Base-by-base conservation (phyloP, 2,329 filamentous ascomycete genomes). In the Epichloe elymi region DNA sequence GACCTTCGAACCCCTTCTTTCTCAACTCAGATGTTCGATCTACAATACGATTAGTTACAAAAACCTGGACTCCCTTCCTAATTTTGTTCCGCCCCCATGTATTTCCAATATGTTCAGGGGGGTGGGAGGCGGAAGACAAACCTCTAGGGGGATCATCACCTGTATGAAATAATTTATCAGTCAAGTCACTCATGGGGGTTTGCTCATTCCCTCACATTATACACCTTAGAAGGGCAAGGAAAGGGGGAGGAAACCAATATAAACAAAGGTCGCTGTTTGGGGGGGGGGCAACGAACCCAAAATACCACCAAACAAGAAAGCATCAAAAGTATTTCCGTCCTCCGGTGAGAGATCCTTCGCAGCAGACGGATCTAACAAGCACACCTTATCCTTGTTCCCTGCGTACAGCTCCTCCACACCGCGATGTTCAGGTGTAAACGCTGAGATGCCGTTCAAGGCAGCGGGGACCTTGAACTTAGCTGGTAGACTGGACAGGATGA, bases 141-240 rank as follows among this genome's bases (percentile, higher is more conserved):
- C 89, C 88, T 78, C 91, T 75, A 46, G 91, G 91, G 91, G 91
- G 91, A 65, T 97, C 88, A 71, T 97, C 91, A 53, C 91, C 88
- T 94, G 61, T 55, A 51, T 53, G 60, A 46, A 60, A 54, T 48
- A 46, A 52, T 17, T 42, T 15, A 46, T 38, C 8, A 33, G 23
- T 44, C 38, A 35, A 17, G 15, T 43, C 26, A 44, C 17, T 37
- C 12, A 19, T 12, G 10, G 3, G 3, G 37, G 3, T 2, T 26
- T 23, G 10, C 10, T n/a, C 46, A 30, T 30, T 10, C 7, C 8
- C 26, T 30, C 7, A 30, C 7, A 14, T 4, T 15, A 6, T n/a
- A n/a, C n/a, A 42, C 4, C 2, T 4, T 17, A 17, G 8, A 26
- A 19, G 15, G 14, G 37, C 7, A 38, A 15, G n/a, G 17, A 17